Base-by-base conservation (phyloP, 345 rosid species). In the Bruguiera sexangula region DNA sequence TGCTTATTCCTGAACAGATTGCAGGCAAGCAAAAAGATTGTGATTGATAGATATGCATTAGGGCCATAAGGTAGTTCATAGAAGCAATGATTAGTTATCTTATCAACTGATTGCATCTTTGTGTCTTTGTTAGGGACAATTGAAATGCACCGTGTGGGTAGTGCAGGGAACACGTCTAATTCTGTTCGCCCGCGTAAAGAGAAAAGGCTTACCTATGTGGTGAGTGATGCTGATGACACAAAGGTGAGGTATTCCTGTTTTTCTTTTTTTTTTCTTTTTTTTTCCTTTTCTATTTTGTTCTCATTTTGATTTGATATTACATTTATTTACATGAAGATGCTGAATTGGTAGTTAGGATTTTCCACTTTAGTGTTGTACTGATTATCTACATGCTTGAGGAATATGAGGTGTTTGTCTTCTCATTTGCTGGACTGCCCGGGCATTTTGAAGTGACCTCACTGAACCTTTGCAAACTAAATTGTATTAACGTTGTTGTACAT, bases 81-180 rank as follows among this genome's bases (percentile, higher is more conserved):
- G 50, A 11, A 3, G 29, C 19, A 27, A 24, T 9, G 60, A 11
- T 24, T 24, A 26, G 63, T 27, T 56, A 13, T 34, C 6, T 1
- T 63, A 16, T 50, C 65, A 16, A 71, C 60, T 56, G 62, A 36
- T 60, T 69, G 31, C 48, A 62, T 69, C 4, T 22, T 62, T 34
- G 19, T 67, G 11, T 73, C 11, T 70, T 34, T 62, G 37, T 69
- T 72, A 80, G 87, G 86, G 80, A 55, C 71, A 71, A 67, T 78
- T 75, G 87, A 85, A 50, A 96, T 96, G 99, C 99, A 96, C 92
- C 98, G 98, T 1, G 99, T 96, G 80, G 99, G 96, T 75, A 96
- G 99, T 89, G 87, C 97, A 11, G 98, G 99, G 76, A 96, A 94
- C 83, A 89, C 86, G 26, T 65, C 78, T 56, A 87, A 87, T 86